phyloP scores from a whole-genome alignment of 495 filamentous ascomycete genomes.

The Penicillium pulvis region DNA sequence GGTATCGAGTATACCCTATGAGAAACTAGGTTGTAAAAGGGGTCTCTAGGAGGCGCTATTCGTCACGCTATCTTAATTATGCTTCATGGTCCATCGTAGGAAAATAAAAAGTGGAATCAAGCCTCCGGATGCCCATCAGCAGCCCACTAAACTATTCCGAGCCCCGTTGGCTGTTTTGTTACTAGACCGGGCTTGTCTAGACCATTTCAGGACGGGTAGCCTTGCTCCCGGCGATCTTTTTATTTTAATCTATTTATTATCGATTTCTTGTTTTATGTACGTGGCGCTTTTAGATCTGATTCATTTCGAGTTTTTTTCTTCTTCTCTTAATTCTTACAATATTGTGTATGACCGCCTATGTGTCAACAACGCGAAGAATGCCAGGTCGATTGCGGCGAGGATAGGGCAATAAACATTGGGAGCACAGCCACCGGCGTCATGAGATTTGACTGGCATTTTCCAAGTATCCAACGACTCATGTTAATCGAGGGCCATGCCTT shows the following conservation, averaged over 20 bases:
- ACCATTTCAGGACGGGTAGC: neutral
- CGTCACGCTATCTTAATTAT: neutral
- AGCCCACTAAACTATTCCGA: too few species aligned
- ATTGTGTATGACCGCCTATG: neutral
- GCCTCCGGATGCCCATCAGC: neutral
- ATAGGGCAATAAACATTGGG: neutral
- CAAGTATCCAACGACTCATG: neutral
- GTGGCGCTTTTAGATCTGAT: neutral
- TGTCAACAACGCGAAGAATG: constrained; percentile 21
- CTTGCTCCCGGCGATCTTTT: neutral
- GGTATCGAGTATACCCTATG: neutral
- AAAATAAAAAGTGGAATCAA: neutral
- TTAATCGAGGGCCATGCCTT: neutral
- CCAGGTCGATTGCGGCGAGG: constrained; percentile 3
- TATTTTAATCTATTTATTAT: neutral
- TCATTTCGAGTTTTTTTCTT: neutral
- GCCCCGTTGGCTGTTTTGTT: neutral
- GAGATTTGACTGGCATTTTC: neutral
- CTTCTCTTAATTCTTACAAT: neutral
- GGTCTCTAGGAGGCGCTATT: constrained; percentile 1
- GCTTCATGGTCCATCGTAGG: neutral
- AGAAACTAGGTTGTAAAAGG: neutral
- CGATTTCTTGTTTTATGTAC: neutral
- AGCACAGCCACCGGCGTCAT: constrained; percentile 28
- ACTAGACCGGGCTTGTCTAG: neutral